Evolutionary conservation across 2,329 filamentous ascomycete genomes (phyloP), one percentile per base, ranked within the genome.

Genomic region (Cyphellophora attinorum): DNA sequence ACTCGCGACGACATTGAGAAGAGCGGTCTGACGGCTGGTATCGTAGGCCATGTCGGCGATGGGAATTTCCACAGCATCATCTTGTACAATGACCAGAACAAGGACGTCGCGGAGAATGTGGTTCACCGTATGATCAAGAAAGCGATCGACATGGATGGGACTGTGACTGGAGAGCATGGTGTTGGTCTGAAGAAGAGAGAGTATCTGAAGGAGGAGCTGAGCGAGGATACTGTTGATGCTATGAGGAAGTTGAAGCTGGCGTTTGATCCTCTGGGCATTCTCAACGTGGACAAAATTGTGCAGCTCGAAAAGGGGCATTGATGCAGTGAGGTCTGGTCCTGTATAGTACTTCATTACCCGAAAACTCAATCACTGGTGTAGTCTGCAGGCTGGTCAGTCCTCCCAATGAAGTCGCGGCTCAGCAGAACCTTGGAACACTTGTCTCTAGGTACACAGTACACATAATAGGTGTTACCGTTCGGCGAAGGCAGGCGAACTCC

Each of bases 21-120:
- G 45, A 74, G 75, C 18, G 76, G 77, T 0, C 58, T 86, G 2
- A 63, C 76, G 25, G 76, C 68, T 14, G 72, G 70, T 27, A 81
- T 84, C n/a, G 68, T 81, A 15, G 80, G 80, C 0, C 80, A 85
- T 51, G 79, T 83, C 2, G 80, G 80, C 2, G 80, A 85, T 53
- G 79, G 80, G 13, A 84, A 84, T 49, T 84, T 84, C 49, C 80
- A 85, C 50, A 66, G 74, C 4, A 78, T 79, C 39, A 62, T 80
- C 15, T 56, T 80, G 15, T 75, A 76, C 53, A 74, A 72, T 39
- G 66, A 74, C 3, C 59, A 61, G 3, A 70, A 82, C 39, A 69
- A 66, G 37, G 54, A 65, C 12, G 62, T 66, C 4, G 72, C 72
- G 1, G 67, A 74, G 38, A 64, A 65, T 15, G 65, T 81, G 10